Conservation (phyloP, 495 filamentous ascomycete species). For the Podospora conica region DNA sequence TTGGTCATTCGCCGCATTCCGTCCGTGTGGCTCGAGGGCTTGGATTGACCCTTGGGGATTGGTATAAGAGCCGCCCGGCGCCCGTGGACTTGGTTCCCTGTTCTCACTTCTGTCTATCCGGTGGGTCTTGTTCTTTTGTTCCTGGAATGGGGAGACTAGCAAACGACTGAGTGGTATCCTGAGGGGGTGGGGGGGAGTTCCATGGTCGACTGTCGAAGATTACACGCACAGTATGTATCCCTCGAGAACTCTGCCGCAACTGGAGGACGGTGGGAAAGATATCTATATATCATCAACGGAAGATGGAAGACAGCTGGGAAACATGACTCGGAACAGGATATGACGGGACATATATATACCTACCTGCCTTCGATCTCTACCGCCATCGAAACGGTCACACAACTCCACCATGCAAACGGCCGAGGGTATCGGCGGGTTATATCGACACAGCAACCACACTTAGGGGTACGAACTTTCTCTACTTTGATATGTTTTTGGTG, state of each 20-base stretch:
- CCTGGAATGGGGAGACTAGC: not conserved
- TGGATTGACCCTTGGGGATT: not conserved
- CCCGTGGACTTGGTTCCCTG: not conserved
- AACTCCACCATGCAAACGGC: not conserved
- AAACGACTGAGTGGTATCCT: too few species aligned
- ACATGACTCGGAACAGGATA: not conserved
- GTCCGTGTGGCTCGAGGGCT: not conserved
- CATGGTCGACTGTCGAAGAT: not conserved
- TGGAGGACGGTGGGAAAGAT: not conserved
- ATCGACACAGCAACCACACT: not conserved
- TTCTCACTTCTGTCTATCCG: not conserved
- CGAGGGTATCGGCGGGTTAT: not conserved
- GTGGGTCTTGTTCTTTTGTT: not conserved
- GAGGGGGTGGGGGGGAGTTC: not conserved
- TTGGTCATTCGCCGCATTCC: not conserved
- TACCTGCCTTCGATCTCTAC: not conserved
- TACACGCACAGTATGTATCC: rapidly evolving
- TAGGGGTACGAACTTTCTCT: not conserved
- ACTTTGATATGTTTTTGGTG: not conserved
- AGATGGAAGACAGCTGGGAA: not conserved
- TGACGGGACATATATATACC: not conserved
- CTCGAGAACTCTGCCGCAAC: not conserved
- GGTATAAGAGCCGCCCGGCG: not conserved
- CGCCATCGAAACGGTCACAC: not conserved
- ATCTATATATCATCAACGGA: too few species aligned